These are phyloP conservation scores for Xylaria sp. DNA, from an alignment of 2,329 filamentous ascomycete genomes.

Conservation along the genomic window DNA sequence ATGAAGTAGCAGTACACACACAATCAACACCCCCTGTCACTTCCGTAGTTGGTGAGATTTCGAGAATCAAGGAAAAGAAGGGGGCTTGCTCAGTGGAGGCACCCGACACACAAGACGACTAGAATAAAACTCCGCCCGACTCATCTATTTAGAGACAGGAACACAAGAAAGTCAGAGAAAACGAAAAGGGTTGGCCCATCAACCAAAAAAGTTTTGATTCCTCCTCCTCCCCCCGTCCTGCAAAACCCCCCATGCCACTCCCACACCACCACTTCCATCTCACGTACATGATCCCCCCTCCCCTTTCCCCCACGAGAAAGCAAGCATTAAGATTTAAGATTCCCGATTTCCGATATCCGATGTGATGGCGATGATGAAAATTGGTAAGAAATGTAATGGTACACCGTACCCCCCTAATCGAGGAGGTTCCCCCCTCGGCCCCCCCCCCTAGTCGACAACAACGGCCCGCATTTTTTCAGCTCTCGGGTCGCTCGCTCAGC, in stretches of 20 bases:
- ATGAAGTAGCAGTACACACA: background rate
- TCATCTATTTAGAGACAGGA: background rate
- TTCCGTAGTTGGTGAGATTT: background rate
- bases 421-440: background rate
- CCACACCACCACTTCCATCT: too few relatives aligned
- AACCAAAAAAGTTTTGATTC: slow-evolving; percentile 4
- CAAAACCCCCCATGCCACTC: background rate
- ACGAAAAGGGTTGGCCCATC: background rate
- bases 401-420: background rate
- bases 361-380: background rate
- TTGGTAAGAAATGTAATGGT: background rate
- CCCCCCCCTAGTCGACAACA: background rate
- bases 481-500: too few relatives aligned
- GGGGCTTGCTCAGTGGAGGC: background rate
- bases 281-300: background rate
- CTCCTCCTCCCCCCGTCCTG: background rate
- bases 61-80: background rate
- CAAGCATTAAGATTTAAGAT: background rate
- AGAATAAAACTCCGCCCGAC: background rate
- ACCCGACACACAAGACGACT: background rate
- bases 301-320: background rate
- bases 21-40: background rate
- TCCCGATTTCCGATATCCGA: background rate
- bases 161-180: slow-evolving; percentile 3
- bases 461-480: background rate